Conservation (phyloP, 495 filamentous ascomycete species). For the Pyrenula aspistea region DNA sequence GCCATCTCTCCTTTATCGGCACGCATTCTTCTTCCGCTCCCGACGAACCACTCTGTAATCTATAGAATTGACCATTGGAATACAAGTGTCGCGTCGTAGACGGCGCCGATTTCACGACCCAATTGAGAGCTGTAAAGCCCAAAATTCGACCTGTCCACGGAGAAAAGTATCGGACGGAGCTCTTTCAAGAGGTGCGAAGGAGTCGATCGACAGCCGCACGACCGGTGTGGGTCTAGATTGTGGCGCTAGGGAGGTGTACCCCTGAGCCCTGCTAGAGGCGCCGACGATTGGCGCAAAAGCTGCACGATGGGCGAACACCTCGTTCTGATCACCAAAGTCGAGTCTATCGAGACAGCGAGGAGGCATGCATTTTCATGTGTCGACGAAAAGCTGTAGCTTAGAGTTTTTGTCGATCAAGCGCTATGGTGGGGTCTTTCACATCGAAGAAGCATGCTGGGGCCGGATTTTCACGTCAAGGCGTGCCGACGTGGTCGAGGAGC, state of each 20-base stretch:
- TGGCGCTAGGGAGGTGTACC: neutral
- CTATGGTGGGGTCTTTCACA: neutral
- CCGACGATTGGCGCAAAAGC: neutral
- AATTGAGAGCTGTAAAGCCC: neutral
- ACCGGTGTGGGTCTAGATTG: neutral
- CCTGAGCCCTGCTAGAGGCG: neutral
- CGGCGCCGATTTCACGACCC: no score
- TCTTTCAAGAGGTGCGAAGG: neutral
- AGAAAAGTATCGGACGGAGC: neutral
- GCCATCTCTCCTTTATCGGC: neutral
- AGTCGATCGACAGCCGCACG: neutral
- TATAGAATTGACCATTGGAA: no score
- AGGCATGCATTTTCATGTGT: no score
- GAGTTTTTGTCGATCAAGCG: neutral
- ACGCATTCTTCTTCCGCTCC: neutral
- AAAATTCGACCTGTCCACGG: neutral
- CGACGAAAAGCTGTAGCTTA: neutral
- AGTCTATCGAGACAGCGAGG: no score
- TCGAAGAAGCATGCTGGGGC: neutral
- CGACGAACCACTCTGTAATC: no score
- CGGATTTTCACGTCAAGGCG: neutral
- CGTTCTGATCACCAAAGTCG: no score
- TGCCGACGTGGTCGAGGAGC: neutral
- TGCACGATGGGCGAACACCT: no score
- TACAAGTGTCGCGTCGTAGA: no score